A percentile compares a stretch with the other conserved stretches of the same genome.
phyloP scores from a whole-genome alignment of 169 alveolate genomes.

The Eimeria brunetti region DNA sequence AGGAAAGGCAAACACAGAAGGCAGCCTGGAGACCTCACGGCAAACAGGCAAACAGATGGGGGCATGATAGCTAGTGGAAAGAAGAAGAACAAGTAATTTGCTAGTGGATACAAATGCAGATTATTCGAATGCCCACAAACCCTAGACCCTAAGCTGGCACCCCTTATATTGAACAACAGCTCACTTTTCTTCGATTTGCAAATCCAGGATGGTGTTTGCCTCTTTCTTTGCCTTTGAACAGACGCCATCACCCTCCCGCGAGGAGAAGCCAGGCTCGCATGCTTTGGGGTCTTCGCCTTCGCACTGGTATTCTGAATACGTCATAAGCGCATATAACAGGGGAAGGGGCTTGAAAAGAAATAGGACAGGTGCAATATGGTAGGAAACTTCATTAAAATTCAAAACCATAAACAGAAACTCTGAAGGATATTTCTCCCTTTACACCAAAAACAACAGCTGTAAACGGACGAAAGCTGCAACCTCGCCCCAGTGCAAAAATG shows the following conservation, averaged over 20 bases:
- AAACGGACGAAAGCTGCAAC: too few species aligned
- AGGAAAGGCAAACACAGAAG: neutral
- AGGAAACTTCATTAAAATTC: too few species aligned
- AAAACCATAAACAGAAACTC: too few species aligned
- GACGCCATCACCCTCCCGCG: conserved; percentile 12
- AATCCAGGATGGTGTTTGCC: neutral
- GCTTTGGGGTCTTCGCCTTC: conserved; percentile 28
- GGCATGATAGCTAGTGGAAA: neutral
- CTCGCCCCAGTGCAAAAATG: too few species aligned
- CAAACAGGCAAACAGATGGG: too few species aligned
- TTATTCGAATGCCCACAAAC: neutral
- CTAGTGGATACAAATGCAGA: neutral
- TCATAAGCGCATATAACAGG: too few species aligned
- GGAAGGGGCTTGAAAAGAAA: too few species aligned
- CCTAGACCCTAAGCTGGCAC: neutral
- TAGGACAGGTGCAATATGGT: too few species aligned
- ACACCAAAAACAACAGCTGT: too few species aligned
- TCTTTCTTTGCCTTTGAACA: conserved; percentile 6
- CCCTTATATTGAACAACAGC: neutral
- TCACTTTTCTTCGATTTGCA: conserved; percentile 40
- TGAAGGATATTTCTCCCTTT: too few species aligned
- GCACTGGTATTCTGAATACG: neutral
- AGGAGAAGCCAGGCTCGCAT: conserved; percentile 31
- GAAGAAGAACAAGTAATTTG: neutral
- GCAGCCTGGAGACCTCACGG: neutral